These are phyloP conservation scores for Scheffersomyces quercinus DNA, from an alignment of 1,139 yeast genomes.

Conservation along the genomic window DNA sequence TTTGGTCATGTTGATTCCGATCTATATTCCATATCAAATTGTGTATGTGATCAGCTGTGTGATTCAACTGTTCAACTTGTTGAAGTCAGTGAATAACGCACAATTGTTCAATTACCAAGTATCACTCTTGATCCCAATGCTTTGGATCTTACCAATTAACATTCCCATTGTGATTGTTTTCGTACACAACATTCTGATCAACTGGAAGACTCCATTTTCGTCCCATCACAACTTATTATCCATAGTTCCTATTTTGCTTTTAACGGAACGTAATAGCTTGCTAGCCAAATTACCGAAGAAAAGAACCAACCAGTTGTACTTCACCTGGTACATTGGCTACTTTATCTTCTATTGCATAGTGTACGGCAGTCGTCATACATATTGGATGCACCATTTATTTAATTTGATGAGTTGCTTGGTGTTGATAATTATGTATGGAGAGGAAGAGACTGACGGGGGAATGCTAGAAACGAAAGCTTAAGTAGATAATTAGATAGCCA, in stretches of 20 bases:
- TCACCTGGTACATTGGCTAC: slow-evolving; percentile 28
- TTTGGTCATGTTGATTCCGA: slow-evolving; percentile 44
- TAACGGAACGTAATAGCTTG: slow-evolving; percentile 46
- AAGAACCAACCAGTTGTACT: slow-evolving; percentile 4
- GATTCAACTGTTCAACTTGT: slow-evolving; percentile 50
- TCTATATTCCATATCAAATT: slow-evolving; percentile 77
- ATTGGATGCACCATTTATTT: slow-evolving; percentile 68
- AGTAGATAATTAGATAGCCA: no score
- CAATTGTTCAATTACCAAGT: slow-evolving; percentile 50
- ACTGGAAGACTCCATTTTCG: slow-evolving; percentile 74
- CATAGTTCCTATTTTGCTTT: slow-evolving; percentile 58
- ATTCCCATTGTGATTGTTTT: slow-evolving; percentile 70
- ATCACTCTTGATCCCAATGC: slow-evolving; percentile 56
- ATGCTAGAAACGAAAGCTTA: no score
- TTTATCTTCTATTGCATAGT: slow-evolving; percentile 55
- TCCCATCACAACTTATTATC: slow-evolving; percentile 76
- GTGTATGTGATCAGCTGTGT: slow-evolving; percentile 62
- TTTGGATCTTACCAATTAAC: slow-evolving; percentile 70
- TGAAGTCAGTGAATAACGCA: slow-evolving; percentile 24
- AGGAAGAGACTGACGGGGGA: slow-evolving; percentile 3
- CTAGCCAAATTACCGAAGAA: slow-evolving; percentile 8
- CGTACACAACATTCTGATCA: slow-evolving; percentile 64
- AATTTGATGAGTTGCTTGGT: slow-evolving; percentile 56
- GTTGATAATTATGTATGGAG: slow-evolving; percentile 16
- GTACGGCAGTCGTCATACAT: slow-evolving; percentile 69